Conservation (phyloP, 2,329 filamentous ascomycete genomes). For the Colletotrichum australisinense region DNA sequence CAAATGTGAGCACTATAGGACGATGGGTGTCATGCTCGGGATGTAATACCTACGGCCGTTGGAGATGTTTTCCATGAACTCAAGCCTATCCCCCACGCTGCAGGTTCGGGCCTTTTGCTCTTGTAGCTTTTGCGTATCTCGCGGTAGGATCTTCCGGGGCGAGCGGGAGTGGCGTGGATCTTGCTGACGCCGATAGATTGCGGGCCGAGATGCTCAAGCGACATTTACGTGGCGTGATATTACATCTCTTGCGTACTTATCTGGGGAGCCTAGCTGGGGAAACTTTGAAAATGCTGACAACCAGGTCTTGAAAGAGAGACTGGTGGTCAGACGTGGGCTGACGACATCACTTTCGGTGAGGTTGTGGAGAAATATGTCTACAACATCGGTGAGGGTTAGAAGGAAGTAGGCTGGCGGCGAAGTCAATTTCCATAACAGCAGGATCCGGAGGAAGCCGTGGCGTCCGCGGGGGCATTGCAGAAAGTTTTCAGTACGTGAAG, state of each 20-base stretch:
- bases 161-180: background rate
- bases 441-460: background rate
- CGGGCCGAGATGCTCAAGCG: slow-evolving; percentile 11
- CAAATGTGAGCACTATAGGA: background rate
- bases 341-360: background rate
- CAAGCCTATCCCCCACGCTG: background rate
- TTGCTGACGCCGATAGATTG: slow-evolving; percentile 6
- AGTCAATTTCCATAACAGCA: background rate
- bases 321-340: background rate
- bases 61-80: background rate
- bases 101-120: background rate
- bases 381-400: background rate
- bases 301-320: background rate
- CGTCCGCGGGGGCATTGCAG: background rate
- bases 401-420: background rate
- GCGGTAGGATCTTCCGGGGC: background rate
- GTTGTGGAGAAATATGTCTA: background rate
- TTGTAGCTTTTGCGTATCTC: background rate
- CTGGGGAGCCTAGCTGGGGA: background rate
- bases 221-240: slow-evolving; percentile 14
- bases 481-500: background rate
- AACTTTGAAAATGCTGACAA: background rate
- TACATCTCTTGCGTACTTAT: background rate
- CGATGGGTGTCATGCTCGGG: slow-evolving; percentile 5
- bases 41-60: background rate